phyloP scores from a whole-genome alignment of 2,329 filamentous ascomycete species.

The Apiospora malaysiana region DNA sequence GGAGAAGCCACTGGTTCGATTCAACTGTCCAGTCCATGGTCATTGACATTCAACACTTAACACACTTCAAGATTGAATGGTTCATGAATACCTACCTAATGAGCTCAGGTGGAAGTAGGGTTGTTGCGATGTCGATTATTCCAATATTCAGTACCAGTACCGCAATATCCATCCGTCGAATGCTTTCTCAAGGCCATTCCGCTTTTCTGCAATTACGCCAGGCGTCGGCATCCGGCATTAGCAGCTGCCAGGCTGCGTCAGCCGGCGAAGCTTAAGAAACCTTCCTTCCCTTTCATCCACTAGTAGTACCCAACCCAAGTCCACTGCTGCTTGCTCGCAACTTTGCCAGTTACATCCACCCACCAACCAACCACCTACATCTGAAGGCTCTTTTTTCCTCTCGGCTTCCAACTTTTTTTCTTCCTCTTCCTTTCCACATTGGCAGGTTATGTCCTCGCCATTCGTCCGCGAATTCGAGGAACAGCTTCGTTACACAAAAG shows the following conservation, averaged over 20 bases:
- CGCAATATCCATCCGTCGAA: too few species aligned
- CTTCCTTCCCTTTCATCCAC: background rate
- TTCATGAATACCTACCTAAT: too few species aligned
- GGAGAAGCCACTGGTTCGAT: too few species aligned
- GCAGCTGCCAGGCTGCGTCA: background rate
- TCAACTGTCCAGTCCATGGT: too few species aligned
- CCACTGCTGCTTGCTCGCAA: slow-evolving; percentile 1
- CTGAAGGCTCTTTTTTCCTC: background rate
- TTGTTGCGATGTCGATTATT: too few species aligned
- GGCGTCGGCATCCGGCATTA: slow-evolving; percentile 12
- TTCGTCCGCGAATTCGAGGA: slow-evolving; percentile 29
- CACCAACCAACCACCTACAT: background rate
- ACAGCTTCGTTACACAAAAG: slow-evolving; percentile 30
- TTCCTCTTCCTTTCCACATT: background rate
- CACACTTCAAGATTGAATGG: too few species aligned
- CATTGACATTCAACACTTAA: background rate
- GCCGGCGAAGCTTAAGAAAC: background rate
- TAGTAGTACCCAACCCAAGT: slow-evolving; percentile 10
- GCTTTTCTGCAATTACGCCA: background rate
- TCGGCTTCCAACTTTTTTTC: background rate
- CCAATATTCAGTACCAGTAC: too few species aligned
- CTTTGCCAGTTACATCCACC: slow-evolving; percentile 7
- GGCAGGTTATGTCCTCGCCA: slow-evolving; percentile 32
- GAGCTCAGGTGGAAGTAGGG: too few species aligned
- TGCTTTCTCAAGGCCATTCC: background rate